phyloP scores from a whole-genome alignment of 768 basidiomycete species.

The Clavaria fumosa region DNA sequence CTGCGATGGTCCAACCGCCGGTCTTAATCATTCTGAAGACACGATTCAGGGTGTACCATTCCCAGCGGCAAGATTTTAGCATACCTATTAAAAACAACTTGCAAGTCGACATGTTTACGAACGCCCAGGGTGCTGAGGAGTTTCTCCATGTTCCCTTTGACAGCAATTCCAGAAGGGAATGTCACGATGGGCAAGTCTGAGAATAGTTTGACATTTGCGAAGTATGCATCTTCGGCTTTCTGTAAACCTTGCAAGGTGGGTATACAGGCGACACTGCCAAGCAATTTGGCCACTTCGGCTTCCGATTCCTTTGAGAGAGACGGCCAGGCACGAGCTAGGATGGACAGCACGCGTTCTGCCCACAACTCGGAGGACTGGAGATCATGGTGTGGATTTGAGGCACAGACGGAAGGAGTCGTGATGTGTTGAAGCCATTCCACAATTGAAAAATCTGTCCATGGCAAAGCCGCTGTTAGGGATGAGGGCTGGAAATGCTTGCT shows the following conservation, averaged over 20 bases:
- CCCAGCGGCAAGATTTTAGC: neutral
- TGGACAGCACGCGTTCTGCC: constrained; percentile 63
- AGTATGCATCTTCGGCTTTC: constrained; percentile 60
- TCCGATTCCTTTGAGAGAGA: constrained; percentile 36
- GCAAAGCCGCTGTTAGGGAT: constrained; percentile 39
- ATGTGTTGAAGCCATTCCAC: constrained; percentile 64
- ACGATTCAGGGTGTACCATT: neutral
- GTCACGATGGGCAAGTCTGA: constrained; percentile 73
- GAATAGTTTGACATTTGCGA: constrained; percentile 75
- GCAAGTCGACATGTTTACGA: constrained; percentile 81
- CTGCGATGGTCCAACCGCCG: constrained; percentile 77
- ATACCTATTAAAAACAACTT: constrained; percentile 81
- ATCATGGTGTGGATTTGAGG: constrained; percentile 36
- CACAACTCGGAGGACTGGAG: constrained; percentile 51
- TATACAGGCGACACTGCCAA: constrained; percentile 42
- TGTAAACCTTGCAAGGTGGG: constrained; percentile 66
- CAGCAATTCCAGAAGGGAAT: constrained; percentile 41
- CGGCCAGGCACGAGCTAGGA: constrained; percentile 60
- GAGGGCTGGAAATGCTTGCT: constrained; percentile 42
- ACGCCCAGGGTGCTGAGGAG: constrained; percentile 64
- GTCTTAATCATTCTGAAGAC: constrained; percentile 65
- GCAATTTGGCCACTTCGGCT: constrained; percentile 28
- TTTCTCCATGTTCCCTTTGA: constrained; percentile 64
- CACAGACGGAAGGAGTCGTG: constrained; percentile 28
- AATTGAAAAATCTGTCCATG: constrained; percentile 66